These are phyloP conservation scores for Claviceps digitariae DNA, from an alignment of 2,329 filamentous ascomycete genomes.

Conservation along the genomic window DNA sequence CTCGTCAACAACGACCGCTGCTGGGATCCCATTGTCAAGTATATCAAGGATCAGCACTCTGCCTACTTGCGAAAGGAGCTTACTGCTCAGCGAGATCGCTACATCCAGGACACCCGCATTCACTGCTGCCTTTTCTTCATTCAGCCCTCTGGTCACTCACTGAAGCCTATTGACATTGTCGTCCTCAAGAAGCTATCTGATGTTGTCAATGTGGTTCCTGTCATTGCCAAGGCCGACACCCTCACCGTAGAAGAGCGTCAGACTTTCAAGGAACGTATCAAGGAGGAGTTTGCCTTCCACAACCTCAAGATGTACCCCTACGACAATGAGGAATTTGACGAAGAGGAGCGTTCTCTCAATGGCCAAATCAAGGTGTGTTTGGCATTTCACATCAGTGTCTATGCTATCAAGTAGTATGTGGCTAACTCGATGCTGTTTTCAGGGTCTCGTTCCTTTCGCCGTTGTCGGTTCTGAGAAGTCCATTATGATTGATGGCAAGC, in stretches of 20 bases:
- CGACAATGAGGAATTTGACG: conserved; percentile 97
- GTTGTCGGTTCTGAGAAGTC: conserved; percentile 97
- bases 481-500: conserved; percentile 93
- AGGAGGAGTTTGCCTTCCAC: conserved; percentile 99
- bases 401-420: neutral
- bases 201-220: conserved; percentile 96
- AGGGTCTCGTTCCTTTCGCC: conserved; percentile 92
- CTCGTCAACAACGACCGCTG: conserved; percentile 99
- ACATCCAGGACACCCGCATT: conserved; percentile 97
- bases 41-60: conserved; percentile 99
- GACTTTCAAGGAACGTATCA: conserved; percentile 97
- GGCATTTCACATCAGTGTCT: neutral
- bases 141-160: conserved; percentile 90
- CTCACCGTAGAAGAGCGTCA: conserved; percentile 90
- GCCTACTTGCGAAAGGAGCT: conserved; percentile 99
- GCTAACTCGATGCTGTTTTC: conserved; percentile 5
- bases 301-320: conserved; percentile 99
- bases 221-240: conserved; percentile 96
- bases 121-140: conserved; percentile 99
- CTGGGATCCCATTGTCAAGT: conserved; percentile 99
- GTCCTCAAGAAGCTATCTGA: conserved; percentile 99
- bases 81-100: conserved; percentile 95
- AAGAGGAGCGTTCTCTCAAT: conserved; percentile 89
- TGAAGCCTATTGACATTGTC: conserved; percentile 99
- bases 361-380: conserved; percentile 79